Base-by-base conservation (phyloP, 2,329 filamentous ascomycete genomes). In the Emergomyces pasteurianus region DNA sequence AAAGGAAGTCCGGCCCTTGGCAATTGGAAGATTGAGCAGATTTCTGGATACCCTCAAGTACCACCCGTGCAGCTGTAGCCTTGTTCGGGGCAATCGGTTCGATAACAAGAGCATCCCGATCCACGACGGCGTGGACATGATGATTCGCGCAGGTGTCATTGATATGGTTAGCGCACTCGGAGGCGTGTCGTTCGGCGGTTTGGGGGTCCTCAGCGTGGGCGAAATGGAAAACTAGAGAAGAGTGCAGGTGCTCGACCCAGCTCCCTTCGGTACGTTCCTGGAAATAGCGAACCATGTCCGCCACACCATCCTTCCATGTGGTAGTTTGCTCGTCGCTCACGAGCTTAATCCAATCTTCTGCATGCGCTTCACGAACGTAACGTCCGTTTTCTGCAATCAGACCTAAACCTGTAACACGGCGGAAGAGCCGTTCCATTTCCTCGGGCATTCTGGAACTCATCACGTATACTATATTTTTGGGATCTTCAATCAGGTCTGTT, bases 321-420 rank as follows among this genome's bases (percentile, higher is more conserved):
- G 80, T 78, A 62, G 90, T 87, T 67, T 87, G 82, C 2, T 83
- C 80, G 1, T 83, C 79, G 70, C 96, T 86, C 2, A 87, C 86
- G 75, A 95, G 87, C 64, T 87, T 85, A 2, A 82, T 83, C 94
- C 94, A 97, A 42, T 83, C 80, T 28, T 83, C 81, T 18, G 79
- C 80, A 23, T 85, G 82, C 53, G 83, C 84, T 64, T 89, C 83
- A 67, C 88, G 89, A 61, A 96, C 78, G 75, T 95, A 97, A 72
- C 90, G 95, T 1, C 92, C 92, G 65, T 96, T 96, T 75, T 97
- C 92, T 0, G 92, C 92, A 65, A 97, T 95, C 4, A 97, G 80
- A 2, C 94, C 94, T 2, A 96, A 78, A 63, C 88, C 87, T 5
- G 89, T 88, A 1, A 96, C 87, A 28, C 88, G 84, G 58, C 86